Percentiles rank a stretch among this genome's conserved stretches.
phyloP scores from a whole-genome alignment of 2,329 filamentous ascomycete genomes.

The Colletotrichum cuscutae region DNA sequence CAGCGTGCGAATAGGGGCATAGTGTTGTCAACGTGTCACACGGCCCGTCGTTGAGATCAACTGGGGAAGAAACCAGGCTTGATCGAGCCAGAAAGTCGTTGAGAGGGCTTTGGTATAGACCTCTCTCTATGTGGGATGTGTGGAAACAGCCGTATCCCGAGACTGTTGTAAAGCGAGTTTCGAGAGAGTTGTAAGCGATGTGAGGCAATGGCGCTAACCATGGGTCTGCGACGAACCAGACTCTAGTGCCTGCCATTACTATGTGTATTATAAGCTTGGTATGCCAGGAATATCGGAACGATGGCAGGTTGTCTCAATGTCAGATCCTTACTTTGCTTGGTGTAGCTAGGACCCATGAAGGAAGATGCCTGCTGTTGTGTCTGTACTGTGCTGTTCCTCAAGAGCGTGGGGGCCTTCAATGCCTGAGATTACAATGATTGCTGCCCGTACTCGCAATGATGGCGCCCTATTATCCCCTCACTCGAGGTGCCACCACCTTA shows the following conservation, averaged over 20 bases:
- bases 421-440: neutral
- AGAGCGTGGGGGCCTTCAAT: too few species aligned
- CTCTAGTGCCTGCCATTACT: slow-evolving; percentile 37
- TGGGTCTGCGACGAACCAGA: slow-evolving; percentile 29
- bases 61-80: neutral
- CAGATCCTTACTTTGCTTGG: slow-evolving; percentile 9
- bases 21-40: neutral
- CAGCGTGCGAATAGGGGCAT: neutral
- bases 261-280: slow-evolving; percentile 37
- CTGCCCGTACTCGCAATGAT: neutral
- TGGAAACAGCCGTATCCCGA: neutral
- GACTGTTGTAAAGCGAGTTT: neutral
- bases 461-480: neutral
- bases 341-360: neutral
- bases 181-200: slow-evolving; percentile 17
- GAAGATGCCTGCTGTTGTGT: neutral
- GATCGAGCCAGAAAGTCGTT: neutral
- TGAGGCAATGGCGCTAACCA: slow-evolving; percentile 30
- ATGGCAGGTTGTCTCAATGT: slow-evolving; percentile 33
- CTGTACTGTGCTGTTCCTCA: too few species aligned
- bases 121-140: neutral
- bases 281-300: slow-evolving; percentile 35
- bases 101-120: neutral
- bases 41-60: neutral
- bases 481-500: neutral